Percentiles rank a stretch among this genome's conserved stretches.
Evolutionary conservation across 306 rosid species (phyloP).

Genomic region (Rosa chinensis): DNA sequence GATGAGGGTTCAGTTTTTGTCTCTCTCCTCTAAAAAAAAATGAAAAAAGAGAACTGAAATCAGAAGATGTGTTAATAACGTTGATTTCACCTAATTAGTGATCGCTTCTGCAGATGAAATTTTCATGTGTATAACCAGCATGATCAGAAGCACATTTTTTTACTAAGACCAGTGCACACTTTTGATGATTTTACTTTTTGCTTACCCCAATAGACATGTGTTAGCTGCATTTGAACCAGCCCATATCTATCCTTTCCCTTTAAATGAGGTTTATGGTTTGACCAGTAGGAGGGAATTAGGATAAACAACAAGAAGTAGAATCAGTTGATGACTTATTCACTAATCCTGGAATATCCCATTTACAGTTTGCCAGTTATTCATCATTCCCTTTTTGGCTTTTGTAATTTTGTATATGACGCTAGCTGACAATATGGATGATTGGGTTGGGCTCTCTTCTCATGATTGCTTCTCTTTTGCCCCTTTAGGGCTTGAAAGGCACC

Average conservation of each 20-base stretch:
- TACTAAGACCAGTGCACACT: neutral
- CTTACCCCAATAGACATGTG: neutral
- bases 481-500: conserved; percentile 70
- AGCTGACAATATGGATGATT: conserved; percentile 9
- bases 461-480: conserved; percentile 23
- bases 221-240: neutral
- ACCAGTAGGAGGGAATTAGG: neutral
- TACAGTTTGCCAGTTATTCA: neutral
- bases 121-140: neutral
- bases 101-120: neutral
- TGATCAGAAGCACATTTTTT: neutral
- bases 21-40: neutral
- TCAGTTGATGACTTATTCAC: neutral
- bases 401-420: neutral
- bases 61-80: neutral
- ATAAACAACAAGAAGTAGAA: conserved; percentile 10
- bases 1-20: neutral
- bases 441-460: conserved; percentile 24
- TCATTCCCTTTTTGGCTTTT: neutral
- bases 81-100: neutral
- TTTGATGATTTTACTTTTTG: neutral
- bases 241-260: neutral
- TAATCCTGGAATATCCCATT: neutral
- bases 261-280: neutral
- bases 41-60: neutral